Evolutionary conservation across 2,329 filamentous ascomycete species (phyloP).

Genomic region (Colletotrichum phormii): DNA sequence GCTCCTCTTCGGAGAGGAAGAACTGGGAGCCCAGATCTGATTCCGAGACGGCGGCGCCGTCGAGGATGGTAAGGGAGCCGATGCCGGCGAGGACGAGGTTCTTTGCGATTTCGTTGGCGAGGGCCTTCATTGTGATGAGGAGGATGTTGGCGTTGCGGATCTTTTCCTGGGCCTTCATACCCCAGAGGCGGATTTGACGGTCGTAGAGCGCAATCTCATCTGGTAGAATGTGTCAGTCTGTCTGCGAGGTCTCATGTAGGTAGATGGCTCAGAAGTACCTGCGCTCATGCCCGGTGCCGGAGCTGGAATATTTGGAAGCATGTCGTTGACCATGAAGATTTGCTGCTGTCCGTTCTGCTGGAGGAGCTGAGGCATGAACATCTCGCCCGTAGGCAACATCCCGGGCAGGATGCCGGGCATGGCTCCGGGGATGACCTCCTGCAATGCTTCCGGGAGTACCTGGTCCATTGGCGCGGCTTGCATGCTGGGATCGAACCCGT

Average conservation of each 20-base stretch:
- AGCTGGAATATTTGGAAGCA: slow-evolving; percentile 21
- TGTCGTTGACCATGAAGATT: slow-evolving; percentile 34
- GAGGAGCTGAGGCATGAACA: slow-evolving; percentile 36
- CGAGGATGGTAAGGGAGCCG: slow-evolving; percentile 88
- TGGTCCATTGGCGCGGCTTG: slow-evolving; percentile 36
- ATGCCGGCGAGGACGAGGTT: slow-evolving; percentile 93
- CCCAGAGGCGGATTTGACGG: slow-evolving; percentile 97
- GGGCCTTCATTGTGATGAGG: slow-evolving; percentile 86
- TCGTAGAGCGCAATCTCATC: slow-evolving; percentile 98
- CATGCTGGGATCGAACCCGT: slow-evolving; percentile 26
- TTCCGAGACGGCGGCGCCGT: slow-evolving; percentile 79
- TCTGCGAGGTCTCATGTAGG: not conserved
- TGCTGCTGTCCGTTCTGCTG: slow-evolving; percentile 21
- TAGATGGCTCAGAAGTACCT: slow-evolving; percentile 39
- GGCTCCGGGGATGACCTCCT: slow-evolving; percentile 37
- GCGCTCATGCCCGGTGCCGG: slow-evolving; percentile 44
- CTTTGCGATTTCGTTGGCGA: slow-evolving; percentile 96
- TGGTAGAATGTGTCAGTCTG: slow-evolving; percentile 46
- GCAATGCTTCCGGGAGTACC: slow-evolving; percentile 36
- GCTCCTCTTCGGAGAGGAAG: slow-evolving; percentile 76
- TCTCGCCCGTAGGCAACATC: slow-evolving; percentile 34
- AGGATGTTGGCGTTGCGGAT: slow-evolving; percentile 92
- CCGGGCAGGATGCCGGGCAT: slow-evolving; percentile 36
- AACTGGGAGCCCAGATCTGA: slow-evolving; percentile 87
- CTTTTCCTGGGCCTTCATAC: slow-evolving; percentile 92